Conservation (phyloP, 169 alveolate genomes). For the Cryptosporidium canis region DNA sequence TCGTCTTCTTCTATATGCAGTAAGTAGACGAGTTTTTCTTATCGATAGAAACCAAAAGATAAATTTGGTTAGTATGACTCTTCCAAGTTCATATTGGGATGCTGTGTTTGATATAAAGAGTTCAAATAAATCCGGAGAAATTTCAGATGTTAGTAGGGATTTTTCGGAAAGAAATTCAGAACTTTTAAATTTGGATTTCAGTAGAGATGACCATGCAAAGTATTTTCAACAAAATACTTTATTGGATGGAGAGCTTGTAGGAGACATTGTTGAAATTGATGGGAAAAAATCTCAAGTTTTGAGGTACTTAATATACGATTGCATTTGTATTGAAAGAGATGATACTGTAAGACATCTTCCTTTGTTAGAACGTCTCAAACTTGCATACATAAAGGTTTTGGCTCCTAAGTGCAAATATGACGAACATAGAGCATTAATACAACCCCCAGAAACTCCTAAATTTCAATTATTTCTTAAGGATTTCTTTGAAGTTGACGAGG, state of each 20-base stretch:
- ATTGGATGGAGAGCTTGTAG: slow-evolving; percentile 90
- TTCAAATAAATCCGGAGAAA: not conserved
- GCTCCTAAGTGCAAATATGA: slow-evolving; percentile 41
- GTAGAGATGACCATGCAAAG: slow-evolving; percentile 75
- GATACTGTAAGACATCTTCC: slow-evolving; percentile 79
- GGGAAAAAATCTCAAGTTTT: slow-evolving; percentile 58
- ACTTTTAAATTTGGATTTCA: slow-evolving; percentile 9
- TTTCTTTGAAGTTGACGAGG: slow-evolving; percentile 88
- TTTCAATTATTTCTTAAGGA: slow-evolving; percentile 83
- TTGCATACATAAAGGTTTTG: slow-evolving; percentile 22
- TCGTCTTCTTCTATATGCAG: slow-evolving; percentile 86
- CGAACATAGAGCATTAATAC: not conserved
- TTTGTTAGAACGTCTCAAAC: slow-evolving; percentile 82
- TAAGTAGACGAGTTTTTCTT: slow-evolving; percentile 84
- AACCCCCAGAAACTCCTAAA: not conserved
- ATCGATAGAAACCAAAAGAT: slow-evolving; percentile 88
- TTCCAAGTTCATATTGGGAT: slow-evolving; percentile 77
- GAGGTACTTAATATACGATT: slow-evolving; percentile 87
- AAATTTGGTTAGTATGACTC: slow-evolving; percentile 80
- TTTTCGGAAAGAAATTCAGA: slow-evolving; percentile 28
- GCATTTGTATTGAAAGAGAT: slow-evolving; percentile 84
- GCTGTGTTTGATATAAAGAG: slow-evolving; percentile 30
- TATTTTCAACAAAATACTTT: slow-evolving; percentile 86
- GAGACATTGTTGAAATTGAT: slow-evolving; percentile 74
- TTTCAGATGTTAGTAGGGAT: not conserved